Evolutionary conservation across 768 basidiomycete species (phyloP), one percentile per base, ranked within the genome.

Genomic region (Phaeotremella fagi): DNA sequence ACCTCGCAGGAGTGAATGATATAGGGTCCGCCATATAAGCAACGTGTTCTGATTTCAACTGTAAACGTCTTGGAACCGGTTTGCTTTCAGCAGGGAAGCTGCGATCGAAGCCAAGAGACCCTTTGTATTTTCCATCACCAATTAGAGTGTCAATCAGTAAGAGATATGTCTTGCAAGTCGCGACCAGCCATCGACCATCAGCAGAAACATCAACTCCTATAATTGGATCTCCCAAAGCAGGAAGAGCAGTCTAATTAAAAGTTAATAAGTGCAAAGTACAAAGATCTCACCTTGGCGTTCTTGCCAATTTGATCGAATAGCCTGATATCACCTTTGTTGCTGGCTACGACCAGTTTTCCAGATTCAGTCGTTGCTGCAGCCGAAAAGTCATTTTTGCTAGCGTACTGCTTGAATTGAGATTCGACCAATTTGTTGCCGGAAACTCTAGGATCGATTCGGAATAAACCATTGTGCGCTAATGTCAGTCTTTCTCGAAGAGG

Each of bases 271-370:
- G 16, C 16, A 31, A 52, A 9, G 20, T 45, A 18, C 1, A 9
- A 41, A 20, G 15, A 2, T 52, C 64, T 43, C 37, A 73, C 74
- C 68, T 99, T 99, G 25, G 95, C 95, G 68, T 90, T 98, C 81
- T 98, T 99, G 38, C 95, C 95, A 60, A 99, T 86, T 43, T 85
- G 80, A 75, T 99, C 95, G 62, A 91, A 99, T 50, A 99, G 78
- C 33, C 92, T 80, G 61, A 99, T 87, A 70, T 98, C 95, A 50
- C 95, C 95, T 78, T 98, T 99, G 73, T 88, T 86, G 64, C 89
- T 91, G 29, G 88, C 91, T 11, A 99, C 87, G 5, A 91, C 95
- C 56, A 99, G 78, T 73, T 86, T 85, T 14, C 94, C 94, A 16
- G 77, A 73, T 29, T 83, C 85, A 14, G 94, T 98, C 3, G 95